A percentile compares a stretch with the other conserved stretches of the same genome.
phyloP scores from a whole-genome alignment of 139 green algal genomes.

The Parachlorella kessleri region DNA sequence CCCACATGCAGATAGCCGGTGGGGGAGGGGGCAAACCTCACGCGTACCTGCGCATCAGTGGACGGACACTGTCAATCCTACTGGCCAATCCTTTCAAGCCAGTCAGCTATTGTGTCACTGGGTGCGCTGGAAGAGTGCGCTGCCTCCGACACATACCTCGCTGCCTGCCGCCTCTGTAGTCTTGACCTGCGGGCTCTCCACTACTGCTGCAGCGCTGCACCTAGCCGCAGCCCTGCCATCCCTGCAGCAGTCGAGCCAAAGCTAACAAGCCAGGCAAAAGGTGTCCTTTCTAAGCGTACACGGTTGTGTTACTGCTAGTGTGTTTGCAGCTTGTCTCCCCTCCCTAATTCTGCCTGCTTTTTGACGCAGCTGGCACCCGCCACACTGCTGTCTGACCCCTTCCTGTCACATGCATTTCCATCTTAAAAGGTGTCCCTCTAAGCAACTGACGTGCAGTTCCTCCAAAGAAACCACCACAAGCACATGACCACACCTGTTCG shows the following conservation, averaged over 20 bases:
- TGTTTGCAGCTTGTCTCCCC: too few relatives aligned
- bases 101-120: not conserved
- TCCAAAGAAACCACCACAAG: too few relatives aligned
- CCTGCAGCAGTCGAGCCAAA: not conserved
- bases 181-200: constrained; percentile 16
- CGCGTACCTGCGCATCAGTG: constrained; percentile 38
- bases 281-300: too few relatives aligned
- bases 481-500: too few relatives aligned
- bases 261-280: not conserved
- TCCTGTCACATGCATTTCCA: too few relatives aligned
- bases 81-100: not conserved
- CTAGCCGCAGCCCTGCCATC: not conserved
- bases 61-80: not conserved
- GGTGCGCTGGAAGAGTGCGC: not conserved
- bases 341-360: too few relatives aligned
- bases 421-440: too few relatives aligned
- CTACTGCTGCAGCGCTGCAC: constrained; percentile 10
- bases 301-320: too few relatives aligned
- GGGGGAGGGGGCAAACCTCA: constrained; percentile 98
- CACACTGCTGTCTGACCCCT: too few relatives aligned
- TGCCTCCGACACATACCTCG: not conserved
- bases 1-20: constrained; percentile 98
- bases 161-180: not conserved
- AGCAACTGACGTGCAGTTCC: too few relatives aligned
- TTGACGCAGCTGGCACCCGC: too few relatives aligned